Evolutionary conservation across 75 land plant genomes (phyloP), one percentile per base, ranked within the genome.

Genomic region (Sequoiadendron giganteum): DNA sequence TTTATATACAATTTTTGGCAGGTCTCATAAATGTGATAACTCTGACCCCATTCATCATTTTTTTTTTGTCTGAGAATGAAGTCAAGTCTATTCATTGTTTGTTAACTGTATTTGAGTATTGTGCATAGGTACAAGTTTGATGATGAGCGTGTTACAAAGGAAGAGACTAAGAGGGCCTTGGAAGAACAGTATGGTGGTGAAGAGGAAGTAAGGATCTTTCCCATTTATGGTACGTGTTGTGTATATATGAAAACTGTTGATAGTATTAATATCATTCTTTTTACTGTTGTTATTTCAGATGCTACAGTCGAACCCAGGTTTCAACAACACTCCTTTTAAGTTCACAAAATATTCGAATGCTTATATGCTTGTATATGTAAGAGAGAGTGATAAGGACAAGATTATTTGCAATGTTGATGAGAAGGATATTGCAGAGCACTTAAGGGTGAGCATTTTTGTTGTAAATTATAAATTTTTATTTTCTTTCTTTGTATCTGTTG

Each of bases 161-260:
- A 98, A 88, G 97, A 98, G 72, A 36, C 86, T 73, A 98, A 97
- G 88, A 95, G 94, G 80, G 99, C 99, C 65, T 87, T 98, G 49
- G 99, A 98, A 87, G 99, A 98, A 88, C 99, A 97, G 75, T 98
- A 95, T 92, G 99, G 99, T 85, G 99, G 99, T 76, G 99, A 97
- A 81, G 99, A 98, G 65, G 99, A 98, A 52, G 55, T 52, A 52
- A 52, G 55, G 16, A 52, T 52, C 55, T 52, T 52, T 52, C 1
- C 16, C 55, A 52, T 52, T 52, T 52, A 13, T 52, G 95, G 97
- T 97, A 54, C 34, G 10, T n/a, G 14, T 83, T 10, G 13, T 72
- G 54, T 40, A 3, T 42, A 85, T 85, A 32, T 52, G 55, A 61
- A 39, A 28, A 36, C 45, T 34, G 18, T n/a, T 58, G 25, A 52